Conservation (phyloP, 169 alveolate genomes). For the Theileria annulata region DNA sequence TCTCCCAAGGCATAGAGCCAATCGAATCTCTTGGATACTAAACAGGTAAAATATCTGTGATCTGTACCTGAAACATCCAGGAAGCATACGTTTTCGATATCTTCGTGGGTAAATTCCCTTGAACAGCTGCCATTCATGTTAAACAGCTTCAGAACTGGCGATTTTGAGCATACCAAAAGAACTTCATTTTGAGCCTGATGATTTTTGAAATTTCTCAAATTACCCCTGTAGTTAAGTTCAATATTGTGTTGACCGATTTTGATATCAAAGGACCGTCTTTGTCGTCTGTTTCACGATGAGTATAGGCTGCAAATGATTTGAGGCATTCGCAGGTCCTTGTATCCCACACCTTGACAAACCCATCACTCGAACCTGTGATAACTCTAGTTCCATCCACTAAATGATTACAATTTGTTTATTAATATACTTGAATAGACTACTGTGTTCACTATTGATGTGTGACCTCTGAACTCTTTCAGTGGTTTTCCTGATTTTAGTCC, state of each 20-base stretch:
- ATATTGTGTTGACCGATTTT: constrained; percentile 39
- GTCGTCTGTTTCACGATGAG: constrained; percentile 42
- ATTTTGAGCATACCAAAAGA: constrained; percentile 71
- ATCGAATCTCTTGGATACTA: constrained; percentile 68
- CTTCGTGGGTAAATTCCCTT: constrained; percentile 57
- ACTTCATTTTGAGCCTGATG: constrained; percentile 65
- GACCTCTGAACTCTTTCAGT: constrained; percentile 72
- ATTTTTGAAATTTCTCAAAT: constrained; percentile 30
- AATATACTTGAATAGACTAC: constrained; percentile 63
- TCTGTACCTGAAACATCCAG: constrained; percentile 56
- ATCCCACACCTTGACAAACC: constrained; percentile 75
- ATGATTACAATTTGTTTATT: neutral
- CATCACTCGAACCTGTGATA: constrained; percentile 78
- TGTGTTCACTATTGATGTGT: constrained; percentile 70
- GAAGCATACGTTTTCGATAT: constrained; percentile 35
- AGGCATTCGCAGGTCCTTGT: constrained; percentile 71
- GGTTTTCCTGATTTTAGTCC: constrained; percentile 76
- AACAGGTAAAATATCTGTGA: constrained; percentile 12
- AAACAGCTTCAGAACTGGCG: constrained; percentile 67
- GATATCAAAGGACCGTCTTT: constrained; percentile 18
- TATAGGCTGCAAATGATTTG: constrained; percentile 69
- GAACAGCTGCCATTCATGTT: constrained; percentile 71
- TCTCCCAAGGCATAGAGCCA: constrained; percentile 75
- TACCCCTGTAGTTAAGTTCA: constrained; percentile 6
- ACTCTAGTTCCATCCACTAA: constrained; percentile 67